A percentile compares a stretch with the other conserved stretches of the same genome.
These are phyloP conservation scores for Globisporangium carolinianum DNA, from an alignment of 352 stramenopile genomes.

Conservation along the genomic window DNA sequence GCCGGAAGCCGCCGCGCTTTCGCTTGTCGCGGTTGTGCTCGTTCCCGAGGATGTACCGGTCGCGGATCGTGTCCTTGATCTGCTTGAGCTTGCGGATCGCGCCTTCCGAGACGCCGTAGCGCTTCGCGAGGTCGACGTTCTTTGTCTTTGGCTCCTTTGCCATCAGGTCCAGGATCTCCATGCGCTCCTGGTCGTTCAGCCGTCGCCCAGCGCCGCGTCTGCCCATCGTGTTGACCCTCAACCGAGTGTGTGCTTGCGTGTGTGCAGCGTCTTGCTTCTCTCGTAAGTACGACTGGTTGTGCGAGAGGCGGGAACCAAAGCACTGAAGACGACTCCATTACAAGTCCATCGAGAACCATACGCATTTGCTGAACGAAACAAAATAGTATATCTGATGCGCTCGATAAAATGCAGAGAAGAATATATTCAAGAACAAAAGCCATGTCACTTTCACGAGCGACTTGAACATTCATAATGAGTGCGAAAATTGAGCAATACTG, in stretches of 20 bases:
- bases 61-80: conserved; percentile 80
- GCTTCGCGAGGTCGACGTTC: conserved; percentile 81
- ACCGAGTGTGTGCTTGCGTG: too few species aligned
- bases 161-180: conserved; percentile 85
- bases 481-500: too few species aligned
- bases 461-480: too few species aligned
- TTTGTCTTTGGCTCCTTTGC: conserved; percentile 78
- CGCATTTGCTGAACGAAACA: too few species aligned
- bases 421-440: too few species aligned
- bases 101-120: conserved; percentile 80
- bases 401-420: too few species aligned
- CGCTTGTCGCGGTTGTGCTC: conserved; percentile 84
- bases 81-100: conserved; percentile 87
- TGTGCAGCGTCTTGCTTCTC: too few species aligned
- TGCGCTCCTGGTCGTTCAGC: conserved; percentile 86
- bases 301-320: too few species aligned
- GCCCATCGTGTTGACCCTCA: conserved; percentile 33
- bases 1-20: conserved; percentile 77
- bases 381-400: too few species aligned
- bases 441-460: too few species aligned
- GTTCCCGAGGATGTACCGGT: conserved; percentile 78
- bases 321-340: too few species aligned
- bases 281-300: conserved; percentile 22
- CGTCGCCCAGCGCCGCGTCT: conserved; percentile 65
- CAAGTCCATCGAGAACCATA: too few species aligned